These are phyloP conservation scores for Aspergillus glaucus DNA, from an alignment of 2,329 filamentous ascomycete genomes.

Conservation along the genomic window DNA sequence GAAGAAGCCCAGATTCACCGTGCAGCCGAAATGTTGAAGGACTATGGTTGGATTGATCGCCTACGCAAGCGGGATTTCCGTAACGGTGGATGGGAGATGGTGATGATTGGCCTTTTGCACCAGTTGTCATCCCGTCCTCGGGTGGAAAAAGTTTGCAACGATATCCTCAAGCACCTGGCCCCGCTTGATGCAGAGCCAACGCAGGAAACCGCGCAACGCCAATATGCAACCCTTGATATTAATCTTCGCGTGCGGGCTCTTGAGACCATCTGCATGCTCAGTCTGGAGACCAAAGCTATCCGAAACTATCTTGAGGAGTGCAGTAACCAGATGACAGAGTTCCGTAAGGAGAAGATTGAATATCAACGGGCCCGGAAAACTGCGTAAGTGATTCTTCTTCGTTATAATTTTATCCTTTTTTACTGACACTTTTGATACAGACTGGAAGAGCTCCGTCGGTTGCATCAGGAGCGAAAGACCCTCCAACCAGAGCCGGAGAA, in stretches of 20 bases:
- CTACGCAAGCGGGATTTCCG: conserved; percentile 77
- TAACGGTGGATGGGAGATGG: conserved; percentile 84
- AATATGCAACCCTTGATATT: conserved; percentile 71
- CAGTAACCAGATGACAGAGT: conserved; percentile 86
- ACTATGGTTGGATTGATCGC: conserved; percentile 78
- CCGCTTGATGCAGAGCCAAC: conserved; percentile 70
- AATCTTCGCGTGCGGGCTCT: conserved; percentile 75
- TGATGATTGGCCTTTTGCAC: conserved; percentile 78
- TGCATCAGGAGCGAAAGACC: conserved; percentile 44
- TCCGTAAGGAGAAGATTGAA: conserved; percentile 93
- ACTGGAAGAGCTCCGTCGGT: conserved; percentile 39
- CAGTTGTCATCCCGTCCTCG: conserved; percentile 73
- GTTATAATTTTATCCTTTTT: background rate
- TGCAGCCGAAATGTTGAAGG: conserved; percentile 67
- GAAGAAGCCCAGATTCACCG: conserved; percentile 35
- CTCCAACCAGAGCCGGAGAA: conserved; percentile 42
- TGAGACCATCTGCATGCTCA: conserved; percentile 80
- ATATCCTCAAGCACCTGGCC: conserved; percentile 72
- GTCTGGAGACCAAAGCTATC: conserved; percentile 77
- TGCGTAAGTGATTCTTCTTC: conserved; percentile 41
- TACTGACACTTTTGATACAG: conserved; percentile 15
- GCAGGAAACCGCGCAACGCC: conserved; percentile 62
- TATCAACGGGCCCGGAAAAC: conserved; percentile 71
- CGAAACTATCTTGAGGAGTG: conserved; percentile 87
- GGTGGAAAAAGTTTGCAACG: conserved; percentile 66